Base-by-base conservation (phyloP, 805 yeast genomes). In the Pichia rugopelliculosa region DNA sequence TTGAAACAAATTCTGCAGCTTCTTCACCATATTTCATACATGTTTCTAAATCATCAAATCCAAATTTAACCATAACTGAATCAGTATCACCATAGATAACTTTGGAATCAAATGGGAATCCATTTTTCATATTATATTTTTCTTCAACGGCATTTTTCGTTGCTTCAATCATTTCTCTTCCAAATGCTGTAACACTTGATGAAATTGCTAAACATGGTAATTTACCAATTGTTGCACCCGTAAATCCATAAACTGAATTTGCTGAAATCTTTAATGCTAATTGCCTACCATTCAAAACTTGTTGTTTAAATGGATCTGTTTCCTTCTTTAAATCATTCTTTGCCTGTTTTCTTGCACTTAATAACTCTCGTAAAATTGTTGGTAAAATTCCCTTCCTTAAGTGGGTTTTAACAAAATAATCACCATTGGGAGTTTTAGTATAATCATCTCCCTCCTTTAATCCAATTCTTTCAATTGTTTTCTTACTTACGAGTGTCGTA, bases 21-120 rank as follows among this genome's bases (percentile, higher is more conserved):
- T 91, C 96, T 57, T 89, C 85, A 6, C 99, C 99, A 47, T 89
- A 62, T 46, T 76, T 74, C 99, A 93, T 95, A 55, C 96, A 87
- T 26, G 84, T 84, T 47, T 74, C 81, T 53, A 91, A 65, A 59
- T 88, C 95, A 10, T 72, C 70, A 27, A 81, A 79, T 2, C 99
- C 99, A 70, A 93, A 93, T 61, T 88, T 90, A 39, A 93, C 96
- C 99, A 93, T 95, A 17, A 93, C 99, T 9, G 99, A 95, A 75
- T 93, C 99, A 0, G 99, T 93, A 67, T 93, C 99, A 73, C 99
- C 99, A 62, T 93, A 93, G 37, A 93, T 84, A 52, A 93, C 99
- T 55, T 84, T 77, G 0, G 98, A 82, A 68, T 93, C 95, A 60
- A 75, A 81, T n/a, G 77, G 74, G 58, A 73, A 84, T 1, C 98